A percentile compares a stretch with the other conserved stretches of the same genome.
Evolutionary conservation across 208 protist species (phyloP).

Genomic region (Leishmania amazonensis): DNA sequence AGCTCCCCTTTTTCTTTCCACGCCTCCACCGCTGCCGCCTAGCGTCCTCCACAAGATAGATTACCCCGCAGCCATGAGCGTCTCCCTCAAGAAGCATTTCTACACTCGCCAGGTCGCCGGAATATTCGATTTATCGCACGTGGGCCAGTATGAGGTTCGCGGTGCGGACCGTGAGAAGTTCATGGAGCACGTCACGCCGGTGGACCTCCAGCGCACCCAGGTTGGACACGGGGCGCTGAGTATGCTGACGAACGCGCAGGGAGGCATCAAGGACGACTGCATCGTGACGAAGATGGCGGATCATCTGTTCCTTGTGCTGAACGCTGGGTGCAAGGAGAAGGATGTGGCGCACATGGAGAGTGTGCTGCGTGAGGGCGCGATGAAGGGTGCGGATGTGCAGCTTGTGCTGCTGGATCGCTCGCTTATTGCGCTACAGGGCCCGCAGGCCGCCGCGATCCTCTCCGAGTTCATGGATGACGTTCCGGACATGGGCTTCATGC

Average conservation of each 20-base stretch:
- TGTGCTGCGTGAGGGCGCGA: constrained; percentile 27
- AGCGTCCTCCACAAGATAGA: neutral
- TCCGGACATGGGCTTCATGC: constrained; percentile 87
- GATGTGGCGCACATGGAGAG: constrained; percentile 89
- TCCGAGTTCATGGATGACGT: constrained; percentile 36
- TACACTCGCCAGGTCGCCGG: constrained; percentile 85
- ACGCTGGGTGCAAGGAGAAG: constrained; percentile 96
- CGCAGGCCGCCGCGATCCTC: constrained; percentile 70
- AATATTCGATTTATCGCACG: constrained; percentile 98
- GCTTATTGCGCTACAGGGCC: constrained; percentile 95
- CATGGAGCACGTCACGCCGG: constrained; percentile 91
- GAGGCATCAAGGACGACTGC: constrained; percentile 96
- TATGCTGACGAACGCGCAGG: constrained; percentile 94
- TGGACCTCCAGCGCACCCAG: constrained; percentile 69
- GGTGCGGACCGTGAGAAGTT: constrained; percentile 93
- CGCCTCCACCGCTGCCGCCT: neutral
- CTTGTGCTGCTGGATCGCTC: constrained; percentile 78
- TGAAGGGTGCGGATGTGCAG: constrained; percentile 77
- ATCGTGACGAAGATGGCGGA: constrained; percentile 93
- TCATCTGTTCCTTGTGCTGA: constrained; percentile 95
- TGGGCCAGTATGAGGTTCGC: constrained; percentile 93
- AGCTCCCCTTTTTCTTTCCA: constrained; percentile 1
- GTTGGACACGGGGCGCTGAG: constrained; percentile 67
- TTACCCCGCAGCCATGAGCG: constrained; percentile 32
- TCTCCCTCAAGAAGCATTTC: constrained; percentile 64